Evolutionary conservation across 1,284 basidiomycete genomes (phyloP), one percentile per base, ranked within the genome.

Genomic region (Uromyces viciae-fabae): DNA sequence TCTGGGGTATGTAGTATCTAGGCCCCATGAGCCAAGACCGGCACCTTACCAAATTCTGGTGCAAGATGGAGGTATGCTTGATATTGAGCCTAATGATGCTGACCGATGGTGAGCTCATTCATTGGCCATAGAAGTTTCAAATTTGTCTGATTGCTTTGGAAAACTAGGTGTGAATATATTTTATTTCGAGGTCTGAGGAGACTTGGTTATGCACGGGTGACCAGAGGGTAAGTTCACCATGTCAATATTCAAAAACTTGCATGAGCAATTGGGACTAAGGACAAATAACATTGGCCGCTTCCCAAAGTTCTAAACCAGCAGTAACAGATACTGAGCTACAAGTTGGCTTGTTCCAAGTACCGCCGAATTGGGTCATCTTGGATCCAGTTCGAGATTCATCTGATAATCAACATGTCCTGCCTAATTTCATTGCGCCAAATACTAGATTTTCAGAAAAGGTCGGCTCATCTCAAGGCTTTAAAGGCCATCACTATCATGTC

Each of bases 1-100:
- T 88, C 88, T 97, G 22, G 94, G 93, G 73, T 94, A 94, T 84
- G 86, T 89, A 1, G 93, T 97, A 7, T 95, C 93, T 19, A 89
- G 90, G 72, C 93, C 93, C 0, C 90, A 90, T 82, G 92, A 91
- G 8, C 83, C 86, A 56, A 88, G 91, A 84, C 94, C 94, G 0
- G 90, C 90, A 49, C 94, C 94, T 2, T 98, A 98, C 85, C 89
- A 93, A 80, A 92, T 94, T 82, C 88, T 97, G 83, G 84, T 85
- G 31, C 84, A 85, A 52, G 84, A 86, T 46, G 86, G 86, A 8
- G 79, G 82, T 56, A 84, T 86, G 58, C 83, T 85, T 36, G 93
- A 95, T 83, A 91, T 94, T 66, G 92, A 94, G 84, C 86, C 89
- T 58, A 88, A 90, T 1, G 92, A 93, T 86, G 83, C 82, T 82